Conservation (phyloP, 352 stramenopile species). For the Pythium coloratum region DNA sequence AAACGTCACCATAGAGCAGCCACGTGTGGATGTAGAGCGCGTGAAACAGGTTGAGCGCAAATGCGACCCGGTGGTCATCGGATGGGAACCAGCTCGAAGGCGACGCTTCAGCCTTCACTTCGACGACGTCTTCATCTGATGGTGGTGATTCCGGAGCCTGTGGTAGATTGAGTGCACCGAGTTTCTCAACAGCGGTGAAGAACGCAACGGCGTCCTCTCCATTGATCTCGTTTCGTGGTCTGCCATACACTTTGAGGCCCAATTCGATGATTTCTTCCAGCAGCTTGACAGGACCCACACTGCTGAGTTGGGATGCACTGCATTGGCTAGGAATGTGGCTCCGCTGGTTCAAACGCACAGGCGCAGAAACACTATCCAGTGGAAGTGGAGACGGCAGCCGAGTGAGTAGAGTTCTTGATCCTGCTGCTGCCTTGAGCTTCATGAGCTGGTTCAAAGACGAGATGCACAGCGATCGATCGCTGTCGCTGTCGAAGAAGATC, state of each 20-base stretch:
- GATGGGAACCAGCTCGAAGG: constrained; percentile 11
- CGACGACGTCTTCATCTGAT: neutral
- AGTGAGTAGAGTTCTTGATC: neutral
- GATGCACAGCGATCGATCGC: constrained; percentile 34
- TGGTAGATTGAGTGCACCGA: constrained; percentile 33
- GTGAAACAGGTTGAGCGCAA: constrained; percentile 92
- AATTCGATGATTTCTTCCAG: constrained; percentile 10
- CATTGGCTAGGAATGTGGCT: constrained; percentile 25
- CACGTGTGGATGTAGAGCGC: constrained; percentile 85
- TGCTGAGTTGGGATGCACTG: neutral
- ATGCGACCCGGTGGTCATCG: constrained; percentile 52
- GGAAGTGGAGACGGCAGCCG: constrained; percentile 8
- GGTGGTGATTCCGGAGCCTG: neutral
- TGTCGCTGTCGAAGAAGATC: constrained; percentile 51
- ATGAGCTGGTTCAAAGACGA: constrained; percentile 37
- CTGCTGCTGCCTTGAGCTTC: constrained; percentile 18
- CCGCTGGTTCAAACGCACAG: constrained; percentile 61
- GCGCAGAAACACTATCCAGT: constrained; percentile 20
- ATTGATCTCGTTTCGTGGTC: constrained; percentile 19
- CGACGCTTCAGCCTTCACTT: neutral
- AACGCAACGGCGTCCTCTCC: constrained; percentile 38
- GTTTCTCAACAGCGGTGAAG: constrained; percentile 47
- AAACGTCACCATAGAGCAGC: constrained; percentile 52
- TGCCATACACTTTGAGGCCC: constrained; percentile 12
- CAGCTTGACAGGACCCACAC: neutral